These are phyloP conservation scores for Candida maesae DNA, from an alignment of 805 yeast genomes.

Conservation along the genomic window DNA sequence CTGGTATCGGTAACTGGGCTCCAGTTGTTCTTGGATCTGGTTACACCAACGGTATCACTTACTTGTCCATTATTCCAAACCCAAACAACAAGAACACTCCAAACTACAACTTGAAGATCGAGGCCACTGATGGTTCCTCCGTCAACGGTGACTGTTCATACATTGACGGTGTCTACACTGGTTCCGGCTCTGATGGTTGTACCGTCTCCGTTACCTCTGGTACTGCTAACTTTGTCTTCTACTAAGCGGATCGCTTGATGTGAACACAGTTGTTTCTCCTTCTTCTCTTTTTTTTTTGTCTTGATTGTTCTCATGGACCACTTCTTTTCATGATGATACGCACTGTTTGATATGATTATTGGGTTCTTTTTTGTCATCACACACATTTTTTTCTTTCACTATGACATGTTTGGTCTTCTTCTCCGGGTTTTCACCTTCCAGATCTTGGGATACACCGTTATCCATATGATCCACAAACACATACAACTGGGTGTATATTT, in stretches of 20 bases:
- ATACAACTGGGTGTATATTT: too few species aligned
- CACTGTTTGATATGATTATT: too few species aligned
- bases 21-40: conserved; percentile 96
- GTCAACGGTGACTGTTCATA: conserved; percentile 73
- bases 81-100: conserved; percentile 75
- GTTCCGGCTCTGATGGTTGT: conserved; percentile 72
- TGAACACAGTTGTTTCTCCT: background rate
- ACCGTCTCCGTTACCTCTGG: conserved; percentile 65
- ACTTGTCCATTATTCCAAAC: conserved; percentile 90
- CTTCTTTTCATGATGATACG: background rate
- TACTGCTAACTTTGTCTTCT: conserved; percentile 57
- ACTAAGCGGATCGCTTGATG: conserved; percentile 14
- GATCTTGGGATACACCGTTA: too few species aligned
- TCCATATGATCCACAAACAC: too few species aligned
- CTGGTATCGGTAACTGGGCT: conserved; percentile 96
- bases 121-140: conserved; percentile 56
- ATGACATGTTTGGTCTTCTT: background rate
- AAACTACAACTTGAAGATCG: conserved; percentile 74
- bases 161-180: conserved; percentile 70
- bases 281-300: background rate
- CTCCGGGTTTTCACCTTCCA: background rate
- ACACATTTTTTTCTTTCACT: background rate
- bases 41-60: conserved; percentile 58
- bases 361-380: too few species aligned
- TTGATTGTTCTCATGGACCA: too few species aligned